Percentiles rank a stretch among this genome's conserved stretches.
phyloP scores from a whole-genome alignment of 2,329 filamentous ascomycete genomes.

The Ophiostoma australiae region DNA sequence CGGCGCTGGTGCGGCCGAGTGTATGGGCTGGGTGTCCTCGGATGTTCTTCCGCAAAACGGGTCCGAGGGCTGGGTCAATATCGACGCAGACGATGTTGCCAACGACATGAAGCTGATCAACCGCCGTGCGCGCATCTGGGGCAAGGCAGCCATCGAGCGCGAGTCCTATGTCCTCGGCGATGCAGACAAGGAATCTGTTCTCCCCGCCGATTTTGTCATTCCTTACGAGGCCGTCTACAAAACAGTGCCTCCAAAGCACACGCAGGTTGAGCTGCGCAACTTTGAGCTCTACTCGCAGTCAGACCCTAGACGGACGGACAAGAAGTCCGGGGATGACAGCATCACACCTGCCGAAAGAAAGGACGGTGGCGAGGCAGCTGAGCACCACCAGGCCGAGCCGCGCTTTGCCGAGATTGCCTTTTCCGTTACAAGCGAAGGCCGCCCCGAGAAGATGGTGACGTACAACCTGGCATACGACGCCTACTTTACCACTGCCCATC shows the following conservation, averaged over 20 bases:
- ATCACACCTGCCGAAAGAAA: slow-evolving; percentile 5
- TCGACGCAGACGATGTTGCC: slow-evolving; percentile 50
- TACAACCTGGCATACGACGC: slow-evolving; percentile 53
- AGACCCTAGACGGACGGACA: slow-evolving; percentile 41
- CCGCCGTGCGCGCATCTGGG: slow-evolving; percentile 51
- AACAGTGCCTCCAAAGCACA: slow-evolving; percentile 41
- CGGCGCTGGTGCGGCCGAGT: slow-evolving; percentile 56
- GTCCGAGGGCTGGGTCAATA: slow-evolving; percentile 54
- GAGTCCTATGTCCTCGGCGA: slow-evolving; percentile 58
- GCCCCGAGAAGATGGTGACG: slow-evolving; percentile 39
- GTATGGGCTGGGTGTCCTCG: slow-evolving; percentile 65
- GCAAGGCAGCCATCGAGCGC: slow-evolving; percentile 54
- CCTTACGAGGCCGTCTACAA: slow-evolving; percentile 53
- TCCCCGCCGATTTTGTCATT: slow-evolving; percentile 59
- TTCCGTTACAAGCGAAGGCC: slow-evolving; percentile 39
- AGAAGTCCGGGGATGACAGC: slow-evolving; percentile 5
- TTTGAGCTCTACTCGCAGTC: slow-evolving; percentile 46
- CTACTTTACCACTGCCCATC: slow-evolving; percentile 62
- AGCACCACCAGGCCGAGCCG: slow-evolving; percentile 33
- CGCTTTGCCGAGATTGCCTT: slow-evolving; percentile 43
- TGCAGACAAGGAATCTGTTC: slow-evolving; percentile 48
- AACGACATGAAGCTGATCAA: slow-evolving; percentile 30
- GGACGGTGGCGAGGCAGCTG: slow-evolving; percentile 28
- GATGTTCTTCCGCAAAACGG: slow-evolving; percentile 46
- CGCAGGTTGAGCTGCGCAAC: slow-evolving; percentile 47